phyloP scores from a whole-genome alignment of 2,329 filamentous ascomycete genomes.

The Alternaria arbusti region DNA sequence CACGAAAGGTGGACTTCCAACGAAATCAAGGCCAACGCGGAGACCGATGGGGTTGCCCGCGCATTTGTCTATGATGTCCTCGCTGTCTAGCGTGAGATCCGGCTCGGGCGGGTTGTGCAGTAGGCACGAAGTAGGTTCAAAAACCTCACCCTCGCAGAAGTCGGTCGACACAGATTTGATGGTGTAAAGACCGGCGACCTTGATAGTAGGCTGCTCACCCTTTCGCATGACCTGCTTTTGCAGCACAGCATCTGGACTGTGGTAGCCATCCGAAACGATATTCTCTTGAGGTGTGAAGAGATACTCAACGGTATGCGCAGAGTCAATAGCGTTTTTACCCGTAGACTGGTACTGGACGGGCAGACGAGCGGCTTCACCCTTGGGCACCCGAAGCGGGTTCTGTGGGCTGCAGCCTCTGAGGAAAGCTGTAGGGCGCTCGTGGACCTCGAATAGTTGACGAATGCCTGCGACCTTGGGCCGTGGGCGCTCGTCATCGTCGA shows the following conservation, averaged over 20 bases:
- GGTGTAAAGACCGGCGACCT: slow-evolving; percentile 83
- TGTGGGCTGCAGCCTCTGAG: slow-evolving; percentile 79
- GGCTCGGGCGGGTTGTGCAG: slow-evolving; percentile 91
- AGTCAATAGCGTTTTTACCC: slow-evolving; percentile 64
- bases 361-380: slow-evolving; percentile 70
- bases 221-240: slow-evolving; percentile 68
- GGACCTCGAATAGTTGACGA: slow-evolving; percentile 80
- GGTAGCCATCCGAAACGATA: slow-evolving; percentile 72
- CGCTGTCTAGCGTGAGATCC: slow-evolving; percentile 72
- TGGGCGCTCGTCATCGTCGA: slow-evolving; percentile 68
- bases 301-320: slow-evolving; percentile 77
- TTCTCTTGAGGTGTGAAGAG: slow-evolving; percentile 78
- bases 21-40: slow-evolving; percentile 84
- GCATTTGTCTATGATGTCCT: slow-evolving; percentile 92
- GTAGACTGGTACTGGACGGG: slow-evolving; percentile 74
- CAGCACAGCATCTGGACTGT: slow-evolving; percentile 61
- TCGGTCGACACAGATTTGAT: slow-evolving; percentile 79
- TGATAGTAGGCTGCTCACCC: slow-evolving; percentile 71
- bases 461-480: slow-evolving; percentile 68
- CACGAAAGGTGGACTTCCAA: slow-evolving; percentile 90
- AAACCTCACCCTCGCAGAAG: slow-evolving; percentile 83
- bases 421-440: slow-evolving; percentile 79
- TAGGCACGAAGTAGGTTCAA: slow-evolving; percentile 93
- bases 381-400: slow-evolving; percentile 82
- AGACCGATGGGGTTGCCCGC: slow-evolving; percentile 92